These are phyloP conservation scores for Mycotypha africana DNA, from an alignment of 371 early-diverging fungal genomes.

Conservation along the genomic window DNA sequence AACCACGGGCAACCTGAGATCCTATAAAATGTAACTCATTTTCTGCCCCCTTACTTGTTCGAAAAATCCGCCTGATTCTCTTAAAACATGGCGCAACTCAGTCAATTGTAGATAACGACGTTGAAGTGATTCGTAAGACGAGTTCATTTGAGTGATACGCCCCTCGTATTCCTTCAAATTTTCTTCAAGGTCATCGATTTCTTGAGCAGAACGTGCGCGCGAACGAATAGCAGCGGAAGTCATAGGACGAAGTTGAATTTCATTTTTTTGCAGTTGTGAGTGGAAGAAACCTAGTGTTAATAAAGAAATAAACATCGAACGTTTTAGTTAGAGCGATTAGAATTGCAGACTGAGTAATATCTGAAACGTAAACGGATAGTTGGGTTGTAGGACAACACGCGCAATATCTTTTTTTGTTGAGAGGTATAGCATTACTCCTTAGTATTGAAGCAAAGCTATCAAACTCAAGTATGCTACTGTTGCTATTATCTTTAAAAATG, in stretches of 20 bases:
- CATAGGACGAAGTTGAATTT: slow-evolving; percentile 61
- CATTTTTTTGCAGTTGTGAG: slow-evolving; percentile 75
- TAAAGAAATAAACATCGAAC: no score
- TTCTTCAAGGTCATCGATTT: slow-evolving; percentile 92
- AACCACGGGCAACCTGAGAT: no score
- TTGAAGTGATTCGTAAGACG: slow-evolving; percentile 80
- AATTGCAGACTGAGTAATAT: no score
- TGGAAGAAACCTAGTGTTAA: slow-evolving; percentile 82
- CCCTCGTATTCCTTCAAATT: slow-evolving; percentile 75
- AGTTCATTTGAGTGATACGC: slow-evolving; percentile 83
- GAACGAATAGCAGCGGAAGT: slow-evolving; percentile 47
- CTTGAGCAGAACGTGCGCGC: slow-evolving; percentile 81
- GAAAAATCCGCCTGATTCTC: slow-evolving; percentile 84
- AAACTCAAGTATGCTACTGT: no score
- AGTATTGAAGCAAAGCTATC: no score
- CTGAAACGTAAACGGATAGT: no score
- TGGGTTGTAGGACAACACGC: no score
- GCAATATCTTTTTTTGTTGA: no score
- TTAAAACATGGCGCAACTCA: slow-evolving; percentile 85
- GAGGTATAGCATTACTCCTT: no score
- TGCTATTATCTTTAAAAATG: no score
- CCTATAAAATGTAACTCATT: no score
- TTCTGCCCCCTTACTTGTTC: slow-evolving; percentile 60
- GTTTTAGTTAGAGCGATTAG: no score
- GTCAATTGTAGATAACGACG: slow-evolving; percentile 83